Conservation (phyloP, 164 flowering plant species). For the Vitis labrusca region DNA sequence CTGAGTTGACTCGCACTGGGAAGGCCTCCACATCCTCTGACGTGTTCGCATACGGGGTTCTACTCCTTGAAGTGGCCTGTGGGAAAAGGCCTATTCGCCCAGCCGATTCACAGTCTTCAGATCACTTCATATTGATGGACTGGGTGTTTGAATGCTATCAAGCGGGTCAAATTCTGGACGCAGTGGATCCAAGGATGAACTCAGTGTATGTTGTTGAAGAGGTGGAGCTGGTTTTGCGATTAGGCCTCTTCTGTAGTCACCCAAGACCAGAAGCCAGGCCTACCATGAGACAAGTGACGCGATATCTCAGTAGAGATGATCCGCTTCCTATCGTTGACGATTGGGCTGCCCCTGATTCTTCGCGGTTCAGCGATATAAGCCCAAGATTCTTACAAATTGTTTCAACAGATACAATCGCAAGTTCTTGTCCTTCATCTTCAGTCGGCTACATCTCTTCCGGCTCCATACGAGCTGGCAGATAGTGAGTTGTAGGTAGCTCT, state of each 20-base stretch:
- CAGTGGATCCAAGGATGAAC: conserved; percentile 33
- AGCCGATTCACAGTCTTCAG: conserved; percentile 6
- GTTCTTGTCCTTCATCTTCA: conserved; percentile 15
- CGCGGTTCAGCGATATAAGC: not conserved
- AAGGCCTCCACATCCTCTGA: conserved; percentile 53
- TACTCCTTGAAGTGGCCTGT: conserved; percentile 51
- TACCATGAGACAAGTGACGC: conserved; percentile 45
- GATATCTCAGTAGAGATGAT: conserved; percentile 45
- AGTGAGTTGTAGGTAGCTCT: not conserved
- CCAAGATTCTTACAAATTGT: conserved; percentile 17
- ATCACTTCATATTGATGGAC: conserved; percentile 37
- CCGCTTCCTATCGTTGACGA: conserved; percentile 24
- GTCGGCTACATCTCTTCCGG: conserved; percentile 6
- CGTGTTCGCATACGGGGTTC: conserved; percentile 53
- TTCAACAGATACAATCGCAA: conserved; percentile 14
- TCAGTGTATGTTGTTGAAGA: conserved; percentile 26
- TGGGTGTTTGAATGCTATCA: conserved; percentile 41
- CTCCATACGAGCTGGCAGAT: conserved; percentile 21
- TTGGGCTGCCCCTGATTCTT: conserved; percentile 10
- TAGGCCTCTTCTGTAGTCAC: conserved; percentile 57
- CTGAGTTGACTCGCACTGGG: conserved; percentile 53
- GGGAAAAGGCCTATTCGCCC: conserved; percentile 47
- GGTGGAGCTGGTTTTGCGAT: conserved; percentile 34
- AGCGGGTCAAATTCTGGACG: conserved; percentile 32
- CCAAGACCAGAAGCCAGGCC: conserved; percentile 38